A percentile compares a stretch with the other conserved stretches of the same genome.
These are phyloP conservation scores for Fusarium paranaense DNA, from an alignment of 2,329 filamentous ascomycete species.

Conservation along the genomic window DNA sequence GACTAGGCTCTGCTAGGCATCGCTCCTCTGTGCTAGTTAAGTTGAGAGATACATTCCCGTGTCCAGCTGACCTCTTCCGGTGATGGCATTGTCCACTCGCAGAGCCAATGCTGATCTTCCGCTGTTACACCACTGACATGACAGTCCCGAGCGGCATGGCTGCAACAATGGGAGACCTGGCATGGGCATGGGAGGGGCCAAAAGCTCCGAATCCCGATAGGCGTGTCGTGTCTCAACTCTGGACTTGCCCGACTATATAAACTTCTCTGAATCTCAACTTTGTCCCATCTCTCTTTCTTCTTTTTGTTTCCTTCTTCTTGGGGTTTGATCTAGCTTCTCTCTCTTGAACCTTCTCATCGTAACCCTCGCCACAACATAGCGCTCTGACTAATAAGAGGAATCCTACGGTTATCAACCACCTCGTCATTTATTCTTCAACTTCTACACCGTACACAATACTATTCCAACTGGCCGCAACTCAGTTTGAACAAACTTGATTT, in stretches of 20 bases:
- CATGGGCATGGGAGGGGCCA: neutral
- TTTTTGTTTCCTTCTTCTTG: slow-evolving; percentile 5
- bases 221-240: slow-evolving; percentile 9
- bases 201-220: slow-evolving; percentile 20
- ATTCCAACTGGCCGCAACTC: neutral
- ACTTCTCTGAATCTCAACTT: neutral
- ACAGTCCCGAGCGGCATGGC: slow-evolving; percentile 15
- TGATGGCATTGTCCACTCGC: slow-evolving; percentile 23
- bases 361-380: slow-evolving; percentile 17
- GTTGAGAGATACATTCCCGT: slow-evolving; percentile 21
- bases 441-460: slow-evolving; percentile 3
- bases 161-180: slow-evolving; percentile 29
- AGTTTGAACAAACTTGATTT: neutral
- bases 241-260: slow-evolving; percentile 30
- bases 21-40: slow-evolving; percentile 17
- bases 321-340: slow-evolving; percentile 12
- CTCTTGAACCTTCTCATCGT: slow-evolving; percentile 17
- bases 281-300: neutral
- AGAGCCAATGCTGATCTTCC: slow-evolving; percentile 17
- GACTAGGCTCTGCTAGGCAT: slow-evolving; percentile 31
- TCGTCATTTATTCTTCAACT: slow-evolving; percentile 12
- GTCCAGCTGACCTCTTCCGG: slow-evolving; percentile 35
- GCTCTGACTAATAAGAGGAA: slow-evolving; percentile 6
- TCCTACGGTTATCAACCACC: slow-evolving; percentile 3
- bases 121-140: slow-evolving; percentile 39